Base-by-base conservation (phyloP, 2,329 filamentous ascomycete species). In the Aspergillus sclerotialis region DNA sequence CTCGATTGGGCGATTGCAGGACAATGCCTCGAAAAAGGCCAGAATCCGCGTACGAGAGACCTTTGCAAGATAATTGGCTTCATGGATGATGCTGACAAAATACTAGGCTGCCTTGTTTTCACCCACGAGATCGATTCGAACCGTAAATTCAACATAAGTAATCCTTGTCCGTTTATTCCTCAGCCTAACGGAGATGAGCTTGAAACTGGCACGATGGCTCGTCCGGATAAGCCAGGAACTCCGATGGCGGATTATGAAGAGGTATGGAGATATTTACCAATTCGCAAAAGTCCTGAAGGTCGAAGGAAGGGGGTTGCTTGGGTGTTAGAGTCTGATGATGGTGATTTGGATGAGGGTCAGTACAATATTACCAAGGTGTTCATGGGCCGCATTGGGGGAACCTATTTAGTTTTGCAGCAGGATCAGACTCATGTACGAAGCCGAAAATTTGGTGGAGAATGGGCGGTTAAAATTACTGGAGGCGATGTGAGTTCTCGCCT, bases 211-310 rank as follows among this genome's bases (percentile, higher is more conserved):
- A 45, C 43, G 1, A 66, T 66, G 63, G 50, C 60, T 14, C 58
- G 57, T 10, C 47, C 51, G 14, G 58, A 64, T 43, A 35, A 55
- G 0, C 50, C 55, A 1, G 56, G 55, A 2, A 44, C 46, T 7
- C 55, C 53, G 3, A 39, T 60, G 0, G 51, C 50, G 3, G 47
- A 53, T 6, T 86, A 88, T 44, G 80, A 84, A 52, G 82, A 86
- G 55, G 52, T 82, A 2, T 85, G 81, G 81, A 55, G 61, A 2
- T 73, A 78, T 27, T 54, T 64, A 2, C 47, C 58, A 3, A 49
- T 67, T 8, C 35, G 33, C 7, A 32, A 40, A 2, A 52, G 60
- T 2, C 60, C 58, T 0, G 49, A 56, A 10, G 56, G 52, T 0
- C 11, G 33, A 2, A 12, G 32, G 0, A 40, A 33, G 7, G 49